Base-by-base conservation (phyloP, 768 basidiomycete genomes). In the Mycena rosella region DNA sequence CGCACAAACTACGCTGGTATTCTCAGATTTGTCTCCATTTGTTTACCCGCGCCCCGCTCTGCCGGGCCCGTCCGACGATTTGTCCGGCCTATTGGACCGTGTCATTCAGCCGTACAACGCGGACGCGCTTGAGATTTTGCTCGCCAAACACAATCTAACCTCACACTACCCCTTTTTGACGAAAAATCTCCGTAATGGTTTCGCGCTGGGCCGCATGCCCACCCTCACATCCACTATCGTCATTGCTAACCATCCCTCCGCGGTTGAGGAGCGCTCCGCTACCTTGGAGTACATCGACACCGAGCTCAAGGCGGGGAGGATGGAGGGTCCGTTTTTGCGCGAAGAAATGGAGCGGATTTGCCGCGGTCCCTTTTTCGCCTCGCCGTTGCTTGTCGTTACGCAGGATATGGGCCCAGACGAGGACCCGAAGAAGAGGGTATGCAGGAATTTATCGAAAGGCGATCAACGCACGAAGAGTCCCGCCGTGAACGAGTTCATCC, bases 141-240 rank as follows among this genome's bases (percentile, higher is more conserved):
- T 81, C 7, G 3, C 13, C 1, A 73, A 71, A 47, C 74, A 73
- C 45, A 47, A 74, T 18, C 74, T 82, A 3, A 22, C 63, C 1
- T 0, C 53, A 0, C 1, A 30, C 26, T 82, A 82, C 34, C 80
- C 80, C 0, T 22, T 71, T 0, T 74, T 84, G 1, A 40, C 72
- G 3, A 4, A 45, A 14, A 80, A 80, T 26, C 71, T 83, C 2
- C 63, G 67, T 0, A 5, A 68, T 17, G 78, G 80, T 5, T 82
- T 82, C 58, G 78, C 76, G 60, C 0, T 61, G 80, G 9, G 80
- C 78, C 11, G 51, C 69, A 11, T 78, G 82, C 70, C 76, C 78
- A 3, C 7, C 15, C 27, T 18, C 53, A 3, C 18, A n/a, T 29
- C 18, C 26, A 49, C 44, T 27, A 11, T 55, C 26, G 71, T 68